phyloP scores from a whole-genome alignment of 495 filamentous ascomycete species.

The Aspergillus carlsbadensis region DNA sequence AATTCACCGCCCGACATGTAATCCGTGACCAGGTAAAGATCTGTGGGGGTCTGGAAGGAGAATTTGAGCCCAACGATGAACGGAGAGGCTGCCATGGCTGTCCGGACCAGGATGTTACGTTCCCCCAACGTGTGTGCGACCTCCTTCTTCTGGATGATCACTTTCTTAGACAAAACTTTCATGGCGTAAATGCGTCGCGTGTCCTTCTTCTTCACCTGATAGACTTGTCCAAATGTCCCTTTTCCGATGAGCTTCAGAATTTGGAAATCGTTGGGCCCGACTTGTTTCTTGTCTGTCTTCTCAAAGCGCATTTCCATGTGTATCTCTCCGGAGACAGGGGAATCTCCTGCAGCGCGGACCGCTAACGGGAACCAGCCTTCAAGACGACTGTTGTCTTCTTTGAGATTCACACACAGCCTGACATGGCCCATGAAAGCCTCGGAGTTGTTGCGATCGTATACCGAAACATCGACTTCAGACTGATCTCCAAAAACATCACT shows the following conservation, averaged over 20 bases:
- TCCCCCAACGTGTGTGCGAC: conserved; percentile 96
- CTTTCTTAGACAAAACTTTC: conserved; percentile 99
- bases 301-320: conserved; percentile 83
- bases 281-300: conserved; percentile 86
- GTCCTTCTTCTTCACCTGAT: conserved; percentile 98
- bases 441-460: conserved; percentile 83
- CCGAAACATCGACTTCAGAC: conserved; percentile 87
- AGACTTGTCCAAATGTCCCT: conserved; percentile 99
- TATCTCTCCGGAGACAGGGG: conserved; percentile 86
- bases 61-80: conserved; percentile 99
- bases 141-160: conserved; percentile 99
- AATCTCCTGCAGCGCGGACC: conserved; percentile 60
- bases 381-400: conserved; percentile 65
- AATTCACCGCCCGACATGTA: conserved; percentile 99
- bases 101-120: conserved; percentile 94
- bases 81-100: conserved; percentile 90
- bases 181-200: conserved; percentile 95
- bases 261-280: conserved; percentile 94
- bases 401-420: conserved; percentile 65
- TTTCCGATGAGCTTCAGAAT: conserved; percentile 96
- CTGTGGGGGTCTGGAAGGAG: conserved; percentile 95
- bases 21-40: conserved; percentile 97
- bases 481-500: conserved; percentile 95
- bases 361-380: conserved; percentile 86
- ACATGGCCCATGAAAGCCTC: conserved; percentile 94